phyloP scores from a whole-genome alignment of 169 alveolate species.

The Cryptosporidium bovis region DNA sequence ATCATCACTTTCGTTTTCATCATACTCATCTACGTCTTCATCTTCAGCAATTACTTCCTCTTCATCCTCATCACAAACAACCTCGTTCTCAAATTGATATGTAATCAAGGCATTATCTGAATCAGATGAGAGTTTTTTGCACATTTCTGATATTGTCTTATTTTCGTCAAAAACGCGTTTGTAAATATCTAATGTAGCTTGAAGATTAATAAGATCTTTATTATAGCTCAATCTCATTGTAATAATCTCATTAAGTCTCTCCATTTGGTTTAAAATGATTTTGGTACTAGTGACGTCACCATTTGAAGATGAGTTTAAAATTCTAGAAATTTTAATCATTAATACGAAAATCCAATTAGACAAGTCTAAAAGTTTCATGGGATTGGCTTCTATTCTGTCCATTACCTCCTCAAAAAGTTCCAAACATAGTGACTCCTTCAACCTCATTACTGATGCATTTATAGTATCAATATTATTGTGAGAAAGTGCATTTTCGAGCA shows the following conservation, averaged over 20 bases:
- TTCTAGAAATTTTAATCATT: constrained; percentile 6
- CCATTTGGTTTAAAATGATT: constrained; percentile 52
- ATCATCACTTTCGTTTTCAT: neutral
- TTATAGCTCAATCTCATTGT: constrained; percentile 46
- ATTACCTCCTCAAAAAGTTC: constrained; percentile 61
- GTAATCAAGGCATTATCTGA: constrained; percentile 56
- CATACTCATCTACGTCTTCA: constrained; percentile 21
- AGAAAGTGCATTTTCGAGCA: constrained; percentile 54
- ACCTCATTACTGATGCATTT: constrained; percentile 5
- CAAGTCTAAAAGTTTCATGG: constrained; percentile 59
- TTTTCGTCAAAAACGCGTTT: constrained; percentile 49
- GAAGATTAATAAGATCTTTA: constrained; percentile 44
- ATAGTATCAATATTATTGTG: constrained; percentile 14
- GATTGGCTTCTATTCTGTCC: constrained; percentile 48
- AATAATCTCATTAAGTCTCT: constrained; percentile 54
- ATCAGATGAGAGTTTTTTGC: constrained; percentile 48
- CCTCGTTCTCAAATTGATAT: constrained; percentile 34
- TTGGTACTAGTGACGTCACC: neutral
- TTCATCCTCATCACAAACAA: neutral
- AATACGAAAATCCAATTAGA: constrained; percentile 32
- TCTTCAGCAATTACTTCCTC: neutral
- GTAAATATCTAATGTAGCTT: constrained; percentile 49
- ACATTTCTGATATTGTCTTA: constrained; percentile 22
- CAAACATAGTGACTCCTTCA: constrained; percentile 6
- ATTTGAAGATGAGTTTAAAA: neutral